phyloP scores from a whole-genome alignment of 208 protist species.

The Leishmania guyanensis region DNA sequence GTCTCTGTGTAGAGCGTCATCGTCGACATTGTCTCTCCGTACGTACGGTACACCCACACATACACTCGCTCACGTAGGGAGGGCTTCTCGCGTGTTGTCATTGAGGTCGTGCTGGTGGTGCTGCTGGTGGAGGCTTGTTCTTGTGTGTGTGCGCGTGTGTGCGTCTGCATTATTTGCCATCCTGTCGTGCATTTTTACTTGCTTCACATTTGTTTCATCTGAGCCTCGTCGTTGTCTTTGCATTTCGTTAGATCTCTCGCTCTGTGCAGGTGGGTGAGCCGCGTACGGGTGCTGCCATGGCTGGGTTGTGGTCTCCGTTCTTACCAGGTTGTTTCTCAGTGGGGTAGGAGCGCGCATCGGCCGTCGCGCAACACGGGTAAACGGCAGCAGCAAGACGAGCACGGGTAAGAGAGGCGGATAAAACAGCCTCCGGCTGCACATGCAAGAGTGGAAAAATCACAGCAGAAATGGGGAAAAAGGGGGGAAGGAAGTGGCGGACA shows the following conservation, averaged over 20 bases:
- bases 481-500: background rate
- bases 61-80: background rate
- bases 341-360: background rate
- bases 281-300: background rate
- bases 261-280: background rate
- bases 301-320: background rate
- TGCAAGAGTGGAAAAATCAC: background rate
- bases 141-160: constrained; percentile 1
- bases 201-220: no score
- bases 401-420: no score
- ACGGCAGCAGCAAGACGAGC: background rate
- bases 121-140: background rate
- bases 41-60: no score
- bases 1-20: background rate
- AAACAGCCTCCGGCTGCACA: background rate
- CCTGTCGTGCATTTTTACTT: background rate
- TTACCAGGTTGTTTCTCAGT: background rate
- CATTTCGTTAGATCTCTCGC: background rate
- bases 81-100: background rate
- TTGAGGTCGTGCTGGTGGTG: no score
- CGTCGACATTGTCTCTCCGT: background rate
- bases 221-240: no score
- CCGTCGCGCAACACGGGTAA: background rate
- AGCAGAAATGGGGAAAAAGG: background rate
- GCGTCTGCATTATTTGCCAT: background rate